Base-by-base conservation (phyloP, 768 basidiomycete species). In the Suillus weaverae region DNA sequence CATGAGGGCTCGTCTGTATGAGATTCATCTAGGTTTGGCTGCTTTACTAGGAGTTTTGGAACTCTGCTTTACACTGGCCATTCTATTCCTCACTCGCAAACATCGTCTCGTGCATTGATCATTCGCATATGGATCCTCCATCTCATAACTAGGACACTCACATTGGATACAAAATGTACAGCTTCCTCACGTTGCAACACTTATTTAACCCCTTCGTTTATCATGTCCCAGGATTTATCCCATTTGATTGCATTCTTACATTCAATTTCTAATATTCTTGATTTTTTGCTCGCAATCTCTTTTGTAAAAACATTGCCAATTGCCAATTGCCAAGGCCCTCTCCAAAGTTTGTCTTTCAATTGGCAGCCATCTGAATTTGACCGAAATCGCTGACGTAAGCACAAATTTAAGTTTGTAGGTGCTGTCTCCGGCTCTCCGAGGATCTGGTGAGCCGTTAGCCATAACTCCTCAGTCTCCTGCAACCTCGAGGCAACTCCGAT, bases 91-190 rank as follows among this genome's bases (percentile, higher is more conserved):
- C 38, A 39, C 16, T 57, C 18, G n/a, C 44, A 56, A 35, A 16
- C 33, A 54, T 51, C 8, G 3, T 30, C 39, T 59, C 39, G 39
- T 59, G 39, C 57, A 59, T 59, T 59, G 11, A 41, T 20, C 57
- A 59, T 41, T 59, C 11, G 26, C 57, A 41, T 59, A 11, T 54
- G 32, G 11, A 54, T 33, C 39, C 38, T 30, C 39, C 57, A 59
- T 41, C 10, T 30, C 57, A 59, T 32, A 41, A 11, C 18, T 59
- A 41, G 57, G 38, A 59, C 39, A 59, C 26, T 59, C 57, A 32
- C 39, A 59, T 20, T 57, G 56, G 38, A 57, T 57, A 39, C 32
- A 53, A 51, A 53, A 35, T 59, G 57, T 59, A 59, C 30, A 59
- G 38, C 57, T 59, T 41, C 57, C 18, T 41, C 38, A 57, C 38